Conservation (phyloP, 768 basidiomycete genomes). For the Lentinus brumalis region DNA sequence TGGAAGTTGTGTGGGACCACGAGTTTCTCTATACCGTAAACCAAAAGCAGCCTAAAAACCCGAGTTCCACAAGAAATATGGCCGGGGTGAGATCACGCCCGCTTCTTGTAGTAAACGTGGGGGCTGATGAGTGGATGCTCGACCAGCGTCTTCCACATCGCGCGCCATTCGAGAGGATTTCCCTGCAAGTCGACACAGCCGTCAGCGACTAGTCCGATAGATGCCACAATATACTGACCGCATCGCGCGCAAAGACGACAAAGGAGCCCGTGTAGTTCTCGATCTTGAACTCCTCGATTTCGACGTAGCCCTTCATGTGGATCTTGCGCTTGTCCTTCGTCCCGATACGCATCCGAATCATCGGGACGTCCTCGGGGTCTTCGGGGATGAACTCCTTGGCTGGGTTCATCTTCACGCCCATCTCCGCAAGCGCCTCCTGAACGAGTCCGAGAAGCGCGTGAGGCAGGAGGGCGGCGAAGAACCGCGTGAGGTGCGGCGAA, state of each 20-base stretch:
- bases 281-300: slow-evolving; percentile 62
- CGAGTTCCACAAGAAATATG: too few relatives aligned
- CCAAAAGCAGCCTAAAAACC: too few relatives aligned
- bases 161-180: slow-evolving; percentile 77
- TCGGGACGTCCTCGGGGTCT: slow-evolving; percentile 7
- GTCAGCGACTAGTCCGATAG: slow-evolving; percentile 4
- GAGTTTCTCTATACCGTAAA: too few relatives aligned
- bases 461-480: slow-evolving; percentile 67
- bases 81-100: too few relatives aligned
- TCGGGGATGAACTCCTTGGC: slow-evolving; percentile 28
- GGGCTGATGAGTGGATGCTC: slow-evolving; percentile 53
- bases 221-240: slow-evolving; percentile 43
- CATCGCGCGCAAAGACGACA: slow-evolving; percentile 69
- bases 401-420: slow-evolving; percentile 53
- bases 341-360: slow-evolving; percentile 54
- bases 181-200: slow-evolving; percentile 45
- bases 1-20: too few relatives aligned
- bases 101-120: slow-evolving; percentile 47
- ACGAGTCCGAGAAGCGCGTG: slow-evolving; percentile 54
- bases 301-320: slow-evolving; percentile 73
- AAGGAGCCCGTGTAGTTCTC: slow-evolving; percentile 57
- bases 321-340: slow-evolving; percentile 67
- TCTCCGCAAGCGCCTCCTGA: slow-evolving; percentile 49
- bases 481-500: slow-evolving; percentile 76
- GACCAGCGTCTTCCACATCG: slow-evolving; percentile 70